Conservation (phyloP, 768 basidiomycete genomes). For the Boletus vinaceobasis region DNA sequence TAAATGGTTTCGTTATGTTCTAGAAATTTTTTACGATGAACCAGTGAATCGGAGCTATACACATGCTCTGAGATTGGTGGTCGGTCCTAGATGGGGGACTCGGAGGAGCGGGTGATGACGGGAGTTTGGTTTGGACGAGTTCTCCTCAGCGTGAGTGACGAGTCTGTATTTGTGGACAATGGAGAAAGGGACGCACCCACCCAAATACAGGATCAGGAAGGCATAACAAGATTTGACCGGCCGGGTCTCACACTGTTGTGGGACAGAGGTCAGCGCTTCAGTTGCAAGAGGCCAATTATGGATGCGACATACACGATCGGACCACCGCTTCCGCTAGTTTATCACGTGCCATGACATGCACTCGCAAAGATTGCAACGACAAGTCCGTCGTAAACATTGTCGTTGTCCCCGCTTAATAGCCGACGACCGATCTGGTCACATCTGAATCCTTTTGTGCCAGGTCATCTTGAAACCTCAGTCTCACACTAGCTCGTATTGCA, state of each 20-base stretch:
- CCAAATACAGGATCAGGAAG: conserved; percentile 9
- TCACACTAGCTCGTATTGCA: no score
- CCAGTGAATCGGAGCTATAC: neutral
- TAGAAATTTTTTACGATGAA: neutral
- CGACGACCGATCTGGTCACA: no score
- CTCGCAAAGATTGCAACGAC: no score
- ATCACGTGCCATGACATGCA: neutral
- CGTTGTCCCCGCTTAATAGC: no score
- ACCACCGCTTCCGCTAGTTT: neutral
- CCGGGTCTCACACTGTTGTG: neutral
- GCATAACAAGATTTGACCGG: neutral
- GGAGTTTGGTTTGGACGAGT: neutral
- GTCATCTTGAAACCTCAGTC: no score
- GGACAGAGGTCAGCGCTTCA: neutral
- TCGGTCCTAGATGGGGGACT: neutral
- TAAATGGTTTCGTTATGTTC: neutral
- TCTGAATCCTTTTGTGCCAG: no score
- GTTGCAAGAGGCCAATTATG: neutral
- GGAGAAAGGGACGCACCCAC: neutral
- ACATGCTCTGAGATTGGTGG: neutral
- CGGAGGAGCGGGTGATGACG: conserved; percentile 1
- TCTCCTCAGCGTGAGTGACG: neutral
- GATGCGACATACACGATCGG: neutral
- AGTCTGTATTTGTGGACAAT: neutral
- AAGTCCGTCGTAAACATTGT: no score